A percentile compares a stretch with the other conserved stretches of the same genome.
phyloP scores from a whole-genome alignment of 768 basidiomycete species.

The Mycena indigotica region DNA sequence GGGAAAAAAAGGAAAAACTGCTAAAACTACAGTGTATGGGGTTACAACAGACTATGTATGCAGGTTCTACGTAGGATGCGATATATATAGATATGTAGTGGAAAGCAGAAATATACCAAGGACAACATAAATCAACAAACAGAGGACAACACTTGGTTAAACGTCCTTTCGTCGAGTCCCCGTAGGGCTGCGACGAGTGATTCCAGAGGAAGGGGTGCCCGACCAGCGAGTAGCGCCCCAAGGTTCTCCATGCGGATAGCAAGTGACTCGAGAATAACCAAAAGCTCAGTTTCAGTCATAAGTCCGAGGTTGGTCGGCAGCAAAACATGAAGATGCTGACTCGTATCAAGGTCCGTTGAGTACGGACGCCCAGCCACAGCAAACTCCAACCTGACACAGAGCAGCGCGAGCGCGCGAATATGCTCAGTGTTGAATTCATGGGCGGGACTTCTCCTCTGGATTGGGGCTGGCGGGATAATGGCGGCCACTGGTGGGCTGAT shows the following conservation, averaged over 20 bases:
- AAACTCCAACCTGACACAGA: slow-evolving; percentile 80
- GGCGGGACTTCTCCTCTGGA: slow-evolving; percentile 47
- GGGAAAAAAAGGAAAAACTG: too few relatives aligned
- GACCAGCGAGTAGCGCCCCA: slow-evolving; percentile 36
- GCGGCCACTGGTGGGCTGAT: background rate
- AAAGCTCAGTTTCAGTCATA: slow-evolving; percentile 69
- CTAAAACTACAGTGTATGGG: background rate
- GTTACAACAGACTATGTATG: slow-evolving; percentile 4
- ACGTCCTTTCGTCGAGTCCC: slow-evolving; percentile 49
- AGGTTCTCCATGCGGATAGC: slow-evolving; percentile 77
- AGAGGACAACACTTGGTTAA: slow-evolving; percentile 43
- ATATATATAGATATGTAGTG: background rate
- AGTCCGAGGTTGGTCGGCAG: slow-evolving; percentile 69
- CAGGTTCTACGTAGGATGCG: background rate
- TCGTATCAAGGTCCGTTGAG: slow-evolving; percentile 44
- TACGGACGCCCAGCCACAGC: slow-evolving; percentile 64
- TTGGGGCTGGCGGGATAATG: background rate
- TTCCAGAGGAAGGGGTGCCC: slow-evolving; percentile 21
- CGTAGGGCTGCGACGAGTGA: slow-evolving; percentile 37
- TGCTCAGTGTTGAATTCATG: slow-evolving; percentile 67
- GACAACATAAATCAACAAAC: slow-evolving; percentile 15
- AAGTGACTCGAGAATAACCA: slow-evolving; percentile 71
- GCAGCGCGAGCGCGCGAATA: slow-evolving; percentile 66
- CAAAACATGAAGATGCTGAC: slow-evolving; percentile 61
- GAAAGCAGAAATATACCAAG: background rate